Conservation (phyloP, 2,329 filamentous ascomycete genomes). For the Arthrobotrys pseudoclavata region DNA sequence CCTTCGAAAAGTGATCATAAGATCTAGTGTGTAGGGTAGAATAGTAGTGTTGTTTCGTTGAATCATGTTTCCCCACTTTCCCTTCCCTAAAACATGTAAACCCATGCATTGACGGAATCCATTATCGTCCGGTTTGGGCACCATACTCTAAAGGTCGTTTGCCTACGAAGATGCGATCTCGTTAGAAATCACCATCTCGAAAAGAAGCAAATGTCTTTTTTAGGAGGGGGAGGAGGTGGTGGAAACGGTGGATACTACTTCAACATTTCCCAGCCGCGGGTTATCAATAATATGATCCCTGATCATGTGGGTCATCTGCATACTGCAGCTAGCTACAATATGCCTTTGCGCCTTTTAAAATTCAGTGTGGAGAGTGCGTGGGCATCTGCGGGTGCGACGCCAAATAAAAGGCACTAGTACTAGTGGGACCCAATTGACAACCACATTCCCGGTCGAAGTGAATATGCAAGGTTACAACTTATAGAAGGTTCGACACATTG, state of each 20-base stretch:
- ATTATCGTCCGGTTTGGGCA: conserved; percentile 7
- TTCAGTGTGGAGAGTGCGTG: conserved; percentile 15
- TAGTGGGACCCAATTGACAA: conserved; percentile 22
- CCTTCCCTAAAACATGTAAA: conserved; percentile 11
- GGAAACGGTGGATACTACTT: conserved; percentile 34
- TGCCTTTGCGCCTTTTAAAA: conserved; percentile 14
- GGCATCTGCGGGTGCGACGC: conserved; percentile 17
- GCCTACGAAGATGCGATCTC: conserved; percentile 32
- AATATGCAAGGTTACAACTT: conserved; percentile 55
- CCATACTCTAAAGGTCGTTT: conserved; percentile 27
- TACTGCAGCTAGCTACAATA: conserved; percentile 31
- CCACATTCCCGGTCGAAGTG: conserved; percentile 38
- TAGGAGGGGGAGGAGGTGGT: conserved; percentile 1
- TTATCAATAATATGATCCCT: conserved; percentile 9
- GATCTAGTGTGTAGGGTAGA: conserved; percentile 12
- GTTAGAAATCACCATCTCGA: conserved; percentile 12
- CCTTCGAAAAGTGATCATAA: not conserved
- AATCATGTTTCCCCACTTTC: conserved; percentile 33
- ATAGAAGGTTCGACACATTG: conserved; percentile 42
- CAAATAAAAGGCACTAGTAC: conserved; percentile 10
- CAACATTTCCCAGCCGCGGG: conserved; percentile 17
- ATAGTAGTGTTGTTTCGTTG: conserved; percentile 1
- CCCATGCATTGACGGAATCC: conserved; percentile 14
- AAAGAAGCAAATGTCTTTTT: conserved; percentile 44
- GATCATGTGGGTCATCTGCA: conserved; percentile 56